phyloP scores from a whole-genome alignment of 495 filamentous ascomycete genomes.

The Oleoguttula mirabilis region DNA sequence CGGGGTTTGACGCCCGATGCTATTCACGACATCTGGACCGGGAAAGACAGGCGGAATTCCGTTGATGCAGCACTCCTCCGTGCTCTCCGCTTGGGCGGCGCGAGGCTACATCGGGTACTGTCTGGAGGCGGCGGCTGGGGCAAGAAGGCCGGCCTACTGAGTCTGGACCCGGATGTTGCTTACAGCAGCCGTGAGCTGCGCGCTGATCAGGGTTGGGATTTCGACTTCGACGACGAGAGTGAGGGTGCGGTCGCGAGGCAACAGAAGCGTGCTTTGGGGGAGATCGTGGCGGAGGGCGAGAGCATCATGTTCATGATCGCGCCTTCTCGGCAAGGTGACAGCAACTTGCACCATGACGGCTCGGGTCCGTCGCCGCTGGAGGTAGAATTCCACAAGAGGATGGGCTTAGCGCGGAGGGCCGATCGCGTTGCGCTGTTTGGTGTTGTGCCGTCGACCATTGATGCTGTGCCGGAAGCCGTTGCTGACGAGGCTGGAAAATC shows the following conservation, averaged over 20 bases:
- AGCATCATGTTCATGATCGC: constrained; percentile 19
- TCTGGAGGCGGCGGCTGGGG: constrained; percentile 92
- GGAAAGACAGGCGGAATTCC: not conserved
- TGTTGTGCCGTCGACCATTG: constrained; percentile 10
- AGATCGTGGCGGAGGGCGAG: constrained; percentile 18
- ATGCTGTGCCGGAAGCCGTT: not conserved
- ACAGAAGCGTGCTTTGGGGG: constrained; percentile 17
- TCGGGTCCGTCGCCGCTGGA: no score
- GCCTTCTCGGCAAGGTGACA: no score
- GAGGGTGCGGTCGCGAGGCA: constrained; percentile 3
- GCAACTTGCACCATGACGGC: not conserved
- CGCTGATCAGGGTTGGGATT: constrained; percentile 11
- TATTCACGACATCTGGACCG: constrained; percentile 14
- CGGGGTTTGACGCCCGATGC: not conserved
- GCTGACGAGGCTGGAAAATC: not conserved
- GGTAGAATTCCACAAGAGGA: no score
- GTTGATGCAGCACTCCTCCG: constrained; percentile 37
- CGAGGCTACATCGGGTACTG: constrained; percentile 35
- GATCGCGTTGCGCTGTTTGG: not conserved
- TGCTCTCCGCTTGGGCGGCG: constrained; percentile 10
- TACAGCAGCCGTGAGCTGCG: constrained; percentile 11
- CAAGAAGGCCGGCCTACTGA: constrained; percentile 67
- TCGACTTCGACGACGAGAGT: constrained; percentile 11
- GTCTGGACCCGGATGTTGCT: constrained; percentile 56
- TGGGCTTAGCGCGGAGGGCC: no score